These are phyloP conservation scores for Fusarium circinatum DNA, from an alignment of 2,329 filamentous ascomycete genomes.

Conservation along the genomic window DNA sequence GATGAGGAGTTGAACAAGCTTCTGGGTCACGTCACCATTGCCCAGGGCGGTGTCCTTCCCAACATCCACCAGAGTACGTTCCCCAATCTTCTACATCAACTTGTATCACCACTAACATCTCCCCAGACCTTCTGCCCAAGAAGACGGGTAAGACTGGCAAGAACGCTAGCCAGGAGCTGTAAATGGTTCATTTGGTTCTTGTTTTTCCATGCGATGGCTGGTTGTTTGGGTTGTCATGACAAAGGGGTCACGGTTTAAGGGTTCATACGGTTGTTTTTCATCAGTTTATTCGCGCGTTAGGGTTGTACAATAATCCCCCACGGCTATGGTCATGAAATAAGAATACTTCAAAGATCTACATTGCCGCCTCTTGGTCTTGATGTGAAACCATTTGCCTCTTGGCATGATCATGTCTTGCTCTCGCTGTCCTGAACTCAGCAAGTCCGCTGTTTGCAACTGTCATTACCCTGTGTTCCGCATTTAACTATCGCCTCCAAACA, in stretches of 20 bases:
- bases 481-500: neutral
- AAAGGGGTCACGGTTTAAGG: conserved; percentile 82
- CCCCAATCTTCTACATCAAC: neutral
- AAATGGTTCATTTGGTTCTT: conserved; percentile 63
- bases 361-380: no score
- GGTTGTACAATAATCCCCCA: conserved; percentile 80
- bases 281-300: conserved; percentile 61
- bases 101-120: conserved; percentile 50
- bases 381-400: neutral
- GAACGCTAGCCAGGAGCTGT: conserved; percentile 94
- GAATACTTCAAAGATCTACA: conserved; percentile 59
- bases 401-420: neutral
- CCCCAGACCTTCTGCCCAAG: conserved; percentile 94
- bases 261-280: conserved; percentile 70
- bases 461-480: neutral
- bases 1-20: conserved; percentile 99
- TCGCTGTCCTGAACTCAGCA: no score
- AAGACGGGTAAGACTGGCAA: conserved; percentile 97
- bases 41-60: conserved; percentile 95
- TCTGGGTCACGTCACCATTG: conserved; percentile 93
- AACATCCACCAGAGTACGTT: conserved; percentile 96
- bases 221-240: conserved; percentile 81
- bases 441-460: neutral
- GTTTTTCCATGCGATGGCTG: conserved; percentile 67
- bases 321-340: conserved; percentile 74